A percentile compares a stretch with the other conserved stretches of the same genome.
phyloP scores from a whole-genome alignment of 495 filamentous ascomycete species.

The Xylaria palmicola region DNA sequence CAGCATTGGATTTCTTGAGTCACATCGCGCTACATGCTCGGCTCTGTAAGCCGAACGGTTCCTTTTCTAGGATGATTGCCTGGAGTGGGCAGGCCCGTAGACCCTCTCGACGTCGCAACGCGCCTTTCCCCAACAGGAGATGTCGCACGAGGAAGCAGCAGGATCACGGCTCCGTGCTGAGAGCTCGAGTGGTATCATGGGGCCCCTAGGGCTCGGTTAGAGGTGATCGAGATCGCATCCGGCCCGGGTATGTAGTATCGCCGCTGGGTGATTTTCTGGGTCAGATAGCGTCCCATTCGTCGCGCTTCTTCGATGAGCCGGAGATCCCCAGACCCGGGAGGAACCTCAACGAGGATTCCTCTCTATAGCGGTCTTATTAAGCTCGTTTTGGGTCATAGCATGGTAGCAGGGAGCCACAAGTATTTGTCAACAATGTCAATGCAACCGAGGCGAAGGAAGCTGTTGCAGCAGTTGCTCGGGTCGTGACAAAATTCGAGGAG shows the following conservation, averaged over 20 bases:
- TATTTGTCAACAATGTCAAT: neutral
- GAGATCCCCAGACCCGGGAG: neutral
- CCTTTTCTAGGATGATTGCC: neutral
- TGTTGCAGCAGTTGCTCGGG: no score
- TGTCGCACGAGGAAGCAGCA: neutral
- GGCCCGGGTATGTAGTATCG: neutral
- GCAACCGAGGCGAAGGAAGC: no score
- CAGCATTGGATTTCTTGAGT: neutral
- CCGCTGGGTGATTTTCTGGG: neutral
- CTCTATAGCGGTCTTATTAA: neutral
- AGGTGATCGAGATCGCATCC: conserved; percentile 1
- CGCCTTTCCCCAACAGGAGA: neutral
- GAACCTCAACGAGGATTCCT: neutral
- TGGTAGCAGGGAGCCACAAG: no score
- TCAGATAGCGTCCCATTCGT: neutral
- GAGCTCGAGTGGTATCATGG: neutral
- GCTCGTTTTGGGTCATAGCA: neutral
- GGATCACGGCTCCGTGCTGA: neutral
- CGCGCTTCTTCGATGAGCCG: neutral
- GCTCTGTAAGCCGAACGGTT: neutral
- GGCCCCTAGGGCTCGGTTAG: neutral
- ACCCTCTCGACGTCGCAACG: neutral
- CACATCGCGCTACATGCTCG: neutral
- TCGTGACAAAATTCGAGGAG: no score
- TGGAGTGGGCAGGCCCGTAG: neutral